These are phyloP conservation scores for Berberis vulgaris DNA, from an alignment of 164 flowering plant genomes.

Conservation along the genomic window DNA sequence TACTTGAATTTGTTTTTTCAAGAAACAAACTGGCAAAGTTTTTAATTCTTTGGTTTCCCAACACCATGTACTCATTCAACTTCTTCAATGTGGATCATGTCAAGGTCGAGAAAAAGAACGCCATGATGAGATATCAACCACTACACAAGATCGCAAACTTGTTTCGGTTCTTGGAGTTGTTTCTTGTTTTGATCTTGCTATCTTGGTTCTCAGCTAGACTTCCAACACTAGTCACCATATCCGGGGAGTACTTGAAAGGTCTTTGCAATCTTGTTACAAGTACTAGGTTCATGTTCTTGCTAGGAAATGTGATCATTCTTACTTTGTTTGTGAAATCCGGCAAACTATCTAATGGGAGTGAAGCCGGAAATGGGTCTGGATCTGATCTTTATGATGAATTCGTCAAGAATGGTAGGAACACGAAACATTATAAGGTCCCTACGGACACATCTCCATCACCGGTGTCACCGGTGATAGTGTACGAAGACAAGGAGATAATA, in stretches of 20 bases:
- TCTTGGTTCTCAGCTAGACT: constrained; percentile 37
- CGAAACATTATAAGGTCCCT: constrained; percentile 7
- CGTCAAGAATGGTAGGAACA: constrained; percentile 22
- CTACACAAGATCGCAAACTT: constrained; percentile 25
- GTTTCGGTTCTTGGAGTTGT: constrained; percentile 44
- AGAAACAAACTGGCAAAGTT: too few relatives aligned
- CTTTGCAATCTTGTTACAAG: constrained; percentile 20
- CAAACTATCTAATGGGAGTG: constrained; percentile 14
- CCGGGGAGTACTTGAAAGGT: constrained; percentile 23
- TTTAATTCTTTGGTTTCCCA: too few relatives aligned
- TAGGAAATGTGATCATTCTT: constrained; percentile 49
- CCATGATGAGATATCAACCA: constrained; percentile 22
- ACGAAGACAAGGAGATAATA: background rate
- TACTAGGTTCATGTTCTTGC: constrained; percentile 44
- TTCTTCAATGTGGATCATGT: constrained; percentile 11
- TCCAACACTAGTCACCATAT: constrained; percentile 30
- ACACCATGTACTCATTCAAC: constrained; percentile 20
- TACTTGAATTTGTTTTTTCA: too few relatives aligned
- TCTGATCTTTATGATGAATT: constrained; percentile 36
- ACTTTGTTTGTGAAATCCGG: constrained; percentile 53
- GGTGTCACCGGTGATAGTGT: constrained; percentile 5
- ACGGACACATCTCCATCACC: background rate
- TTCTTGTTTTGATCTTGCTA: constrained; percentile 27
- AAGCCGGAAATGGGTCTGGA: background rate
- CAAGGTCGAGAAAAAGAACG: constrained; percentile 36